A percentile compares a stretch with the other conserved stretches of the same genome.
Conservation (phyloP, 2,329 filamentous ascomycete species). For the Hortaea werneckii region DNA sequence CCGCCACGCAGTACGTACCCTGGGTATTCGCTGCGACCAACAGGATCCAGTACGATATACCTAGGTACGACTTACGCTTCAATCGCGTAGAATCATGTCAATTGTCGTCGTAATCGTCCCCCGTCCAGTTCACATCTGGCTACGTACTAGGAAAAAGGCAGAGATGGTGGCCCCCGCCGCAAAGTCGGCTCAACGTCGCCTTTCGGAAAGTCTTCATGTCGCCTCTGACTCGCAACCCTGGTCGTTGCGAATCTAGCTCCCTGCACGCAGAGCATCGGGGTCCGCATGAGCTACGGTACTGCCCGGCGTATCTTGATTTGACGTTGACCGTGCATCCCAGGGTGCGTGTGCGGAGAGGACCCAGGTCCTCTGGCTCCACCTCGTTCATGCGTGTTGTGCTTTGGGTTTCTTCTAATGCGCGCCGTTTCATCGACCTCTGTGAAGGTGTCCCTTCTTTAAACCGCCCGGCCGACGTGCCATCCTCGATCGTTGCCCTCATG, state of each 20-base stretch:
- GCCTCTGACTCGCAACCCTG: neutral
- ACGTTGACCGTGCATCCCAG: neutral
- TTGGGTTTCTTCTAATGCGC: conserved; percentile 1
- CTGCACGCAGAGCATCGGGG: neutral
- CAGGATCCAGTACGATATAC: no score
- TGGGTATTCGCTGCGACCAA: no score
- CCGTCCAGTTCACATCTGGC: no score
- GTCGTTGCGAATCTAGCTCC: neutral
- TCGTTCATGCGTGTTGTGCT: neutral
- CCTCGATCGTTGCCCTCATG: conserved; percentile 3
- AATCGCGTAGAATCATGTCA: no score
- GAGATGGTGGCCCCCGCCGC: no score
- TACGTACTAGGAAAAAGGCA: no score
- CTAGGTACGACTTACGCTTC: no score
- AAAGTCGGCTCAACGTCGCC: neutral
- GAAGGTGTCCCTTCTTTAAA: neutral
- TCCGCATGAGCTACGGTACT: neutral
- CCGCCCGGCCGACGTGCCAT: neutral
- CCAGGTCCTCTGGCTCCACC: neutral
- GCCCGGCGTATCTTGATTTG: neutral
- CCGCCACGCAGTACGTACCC: no score
- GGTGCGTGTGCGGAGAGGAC: neutral
- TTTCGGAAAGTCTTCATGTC: neutral
- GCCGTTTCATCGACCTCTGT: neutral
- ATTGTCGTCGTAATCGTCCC: no score